A percentile compares a stretch with the other conserved stretches of the same genome.
phyloP scores from a whole-genome alignment of 2,329 filamentous ascomycete species.

The Aureobasidium sp. region DNA sequence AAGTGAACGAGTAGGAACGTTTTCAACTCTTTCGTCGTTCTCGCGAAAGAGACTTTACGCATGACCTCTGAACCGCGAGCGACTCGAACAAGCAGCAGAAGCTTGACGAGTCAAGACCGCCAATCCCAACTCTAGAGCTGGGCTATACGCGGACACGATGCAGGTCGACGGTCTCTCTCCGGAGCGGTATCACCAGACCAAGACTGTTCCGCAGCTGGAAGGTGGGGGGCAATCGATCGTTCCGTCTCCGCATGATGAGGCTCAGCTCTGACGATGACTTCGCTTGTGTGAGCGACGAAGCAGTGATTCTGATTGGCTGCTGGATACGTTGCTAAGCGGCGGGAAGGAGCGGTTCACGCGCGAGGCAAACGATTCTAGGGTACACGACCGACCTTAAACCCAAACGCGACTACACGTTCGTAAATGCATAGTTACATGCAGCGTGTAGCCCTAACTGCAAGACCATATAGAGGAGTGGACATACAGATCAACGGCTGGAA shows the following conservation, averaged over 20 bases:
- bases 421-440: neutral
- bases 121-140: neutral
- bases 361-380: neutral
- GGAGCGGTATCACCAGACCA: neutral
- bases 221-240: neutral
- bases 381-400: neutral
- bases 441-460: neutral
- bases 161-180: neutral
- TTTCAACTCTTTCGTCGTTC: neutral
- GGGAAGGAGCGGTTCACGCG: neutral
- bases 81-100: neutral
- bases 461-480: neutral
- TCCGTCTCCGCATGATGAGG: conserved; percentile 6
- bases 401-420: neutral
- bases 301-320: neutral
- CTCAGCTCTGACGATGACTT: neutral
- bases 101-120: neutral
- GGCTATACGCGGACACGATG: neutral
- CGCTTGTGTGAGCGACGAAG: neutral
- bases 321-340: no score
- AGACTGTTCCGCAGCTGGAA: neutral
- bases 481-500: no score
- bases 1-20: neutral
- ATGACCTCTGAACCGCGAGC: neutral
- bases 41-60: neutral